Conservation (phyloP, 148 eudicot genomes). For the Camellia japonica region DNA sequence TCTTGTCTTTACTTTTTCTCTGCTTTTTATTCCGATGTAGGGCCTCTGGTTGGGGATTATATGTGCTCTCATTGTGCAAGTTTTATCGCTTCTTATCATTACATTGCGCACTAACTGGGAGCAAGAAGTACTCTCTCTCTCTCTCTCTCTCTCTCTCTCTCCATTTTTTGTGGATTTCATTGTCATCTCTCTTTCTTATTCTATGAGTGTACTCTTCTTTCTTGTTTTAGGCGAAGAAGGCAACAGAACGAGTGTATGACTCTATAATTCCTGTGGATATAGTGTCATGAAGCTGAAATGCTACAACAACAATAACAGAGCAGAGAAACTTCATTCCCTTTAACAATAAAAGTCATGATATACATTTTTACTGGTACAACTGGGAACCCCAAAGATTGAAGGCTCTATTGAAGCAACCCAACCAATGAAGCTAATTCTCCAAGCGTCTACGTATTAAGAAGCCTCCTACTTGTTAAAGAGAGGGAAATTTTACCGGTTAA, state of each 20-base stretch:
- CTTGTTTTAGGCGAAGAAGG: conserved; percentile 51
- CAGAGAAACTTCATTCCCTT: no score
- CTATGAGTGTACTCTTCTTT: background rate
- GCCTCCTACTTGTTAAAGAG: no score
- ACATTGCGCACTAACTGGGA: conserved; percentile 65
- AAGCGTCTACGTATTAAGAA: no score
- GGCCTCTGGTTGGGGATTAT: conserved; percentile 84
- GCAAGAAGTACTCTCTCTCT: conserved; percentile 34
- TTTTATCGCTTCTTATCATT: conserved; percentile 45
- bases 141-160: background rate
- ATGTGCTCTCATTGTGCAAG: conserved; percentile 67
- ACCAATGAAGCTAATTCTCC: no score
- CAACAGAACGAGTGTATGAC: conserved; percentile 50
- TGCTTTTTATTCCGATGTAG: conserved; percentile 23
- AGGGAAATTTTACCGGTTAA: no score
- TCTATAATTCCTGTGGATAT: conserved; percentile 35
- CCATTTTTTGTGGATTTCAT: background rate
- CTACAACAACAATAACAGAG: no score
- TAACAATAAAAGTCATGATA: no score
- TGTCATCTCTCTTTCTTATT: background rate
- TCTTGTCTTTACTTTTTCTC: background rate
- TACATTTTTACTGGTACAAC: no score
- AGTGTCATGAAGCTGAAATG: conserved; percentile 31
- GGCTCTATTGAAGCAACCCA: no score
- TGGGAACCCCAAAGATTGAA: no score